Conservation (phyloP, 176 grass and related monocot species). For the Oryza australiensis region DNA sequence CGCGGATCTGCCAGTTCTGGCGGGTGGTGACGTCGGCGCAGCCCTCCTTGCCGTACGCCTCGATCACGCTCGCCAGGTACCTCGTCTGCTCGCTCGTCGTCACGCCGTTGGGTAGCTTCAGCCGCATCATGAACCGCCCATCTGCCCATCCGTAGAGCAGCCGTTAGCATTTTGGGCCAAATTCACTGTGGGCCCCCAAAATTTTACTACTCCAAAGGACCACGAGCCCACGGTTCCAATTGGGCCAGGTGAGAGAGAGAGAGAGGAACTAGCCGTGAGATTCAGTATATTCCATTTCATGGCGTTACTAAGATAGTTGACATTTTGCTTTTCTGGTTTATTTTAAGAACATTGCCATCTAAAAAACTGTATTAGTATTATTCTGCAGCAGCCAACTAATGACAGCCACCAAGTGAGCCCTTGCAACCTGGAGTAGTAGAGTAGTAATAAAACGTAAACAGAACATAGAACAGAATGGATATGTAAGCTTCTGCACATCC, state of each 20-base stretch:
- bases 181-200: background rate
- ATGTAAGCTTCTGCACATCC: too few relatives aligned
- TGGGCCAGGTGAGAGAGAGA: background rate
- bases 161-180: conserved; percentile 5
- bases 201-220: background rate
- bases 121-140: conserved; percentile 95
- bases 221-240: background rate
- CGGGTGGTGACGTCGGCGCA: conserved; percentile 95
- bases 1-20: conserved; percentile 99
- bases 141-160: conserved; percentile 30
- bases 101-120: conserved; percentile 95
- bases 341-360: background rate
- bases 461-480: background rate
- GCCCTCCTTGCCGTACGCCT: conserved; percentile 72
- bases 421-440: background rate
- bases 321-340: conserved; percentile 34
- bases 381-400: background rate
- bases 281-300: background rate
- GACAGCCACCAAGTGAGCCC: background rate
- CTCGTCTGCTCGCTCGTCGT: conserved; percentile 96
- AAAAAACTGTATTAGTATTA: background rate
- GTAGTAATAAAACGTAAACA: background rate
- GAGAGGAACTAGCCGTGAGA: background rate
- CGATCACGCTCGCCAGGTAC: conserved; percentile 85
- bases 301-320: conserved; percentile 9